Conservation (phyloP, 2,329 filamentous ascomycete species). For the Pyricularia grisea region DNA sequence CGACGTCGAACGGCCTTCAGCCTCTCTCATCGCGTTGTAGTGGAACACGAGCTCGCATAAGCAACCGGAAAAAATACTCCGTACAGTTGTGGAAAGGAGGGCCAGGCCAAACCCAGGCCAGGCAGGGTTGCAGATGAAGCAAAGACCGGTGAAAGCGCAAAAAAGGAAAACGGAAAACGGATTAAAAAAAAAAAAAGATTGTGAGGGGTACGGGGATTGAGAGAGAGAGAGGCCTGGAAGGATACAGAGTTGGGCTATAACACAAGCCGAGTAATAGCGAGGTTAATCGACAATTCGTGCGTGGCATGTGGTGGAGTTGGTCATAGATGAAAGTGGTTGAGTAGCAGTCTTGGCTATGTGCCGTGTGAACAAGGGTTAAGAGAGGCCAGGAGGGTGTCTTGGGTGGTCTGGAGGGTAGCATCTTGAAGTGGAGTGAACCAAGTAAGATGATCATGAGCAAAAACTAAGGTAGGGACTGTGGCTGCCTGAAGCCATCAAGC, state of each 20-base stretch:
- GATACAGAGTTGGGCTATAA: neutral
- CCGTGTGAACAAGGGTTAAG: neutral
- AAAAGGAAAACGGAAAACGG: neutral
- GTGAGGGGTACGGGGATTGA: neutral
- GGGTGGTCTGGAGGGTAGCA: neutral
- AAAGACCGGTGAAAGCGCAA: neutral
- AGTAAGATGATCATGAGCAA: neutral
- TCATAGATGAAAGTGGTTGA: neutral
- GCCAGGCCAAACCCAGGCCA: neutral
- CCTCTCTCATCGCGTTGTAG: neutral
- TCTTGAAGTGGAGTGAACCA: neutral
- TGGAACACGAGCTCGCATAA: neutral
- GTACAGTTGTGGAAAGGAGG: neutral
- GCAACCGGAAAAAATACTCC: neutral
- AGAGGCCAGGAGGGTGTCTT: neutral
- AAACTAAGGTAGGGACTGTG: neutral
- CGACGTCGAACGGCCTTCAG: neutral
- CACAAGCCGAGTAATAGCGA: neutral
- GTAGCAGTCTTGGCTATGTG: neutral
- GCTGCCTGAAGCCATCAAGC: neutral
- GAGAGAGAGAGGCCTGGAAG: no score
- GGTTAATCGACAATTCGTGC: neutral
- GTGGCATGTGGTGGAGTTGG: neutral
- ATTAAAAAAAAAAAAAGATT: neutral
- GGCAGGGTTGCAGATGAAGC: neutral